Base-by-base conservation (phyloP, 2,329 filamentous ascomycete genomes). In the Zymoseptoria pseudotritici region DNA sequence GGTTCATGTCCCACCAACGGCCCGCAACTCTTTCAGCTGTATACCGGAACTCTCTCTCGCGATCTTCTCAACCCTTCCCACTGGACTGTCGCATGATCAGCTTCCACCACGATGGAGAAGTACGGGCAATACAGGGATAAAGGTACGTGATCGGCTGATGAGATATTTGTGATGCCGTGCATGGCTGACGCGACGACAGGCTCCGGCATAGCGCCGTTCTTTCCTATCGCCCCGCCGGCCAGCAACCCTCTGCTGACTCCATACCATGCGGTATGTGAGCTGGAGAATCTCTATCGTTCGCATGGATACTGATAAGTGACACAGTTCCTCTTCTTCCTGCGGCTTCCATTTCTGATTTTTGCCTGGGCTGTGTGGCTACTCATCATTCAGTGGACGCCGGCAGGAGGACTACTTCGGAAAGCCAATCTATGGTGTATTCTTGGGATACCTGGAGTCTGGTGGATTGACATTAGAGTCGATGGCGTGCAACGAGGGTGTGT, bases 381-480 rank as follows among this genome's bases (percentile, higher is more conserved):
- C 55, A 54, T 71, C 58, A 63, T 72, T 55, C 90, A 93, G 77
- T 89, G 87, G 82, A 83, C 96, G 13, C 91, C 91, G 0, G 80
- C 88, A 9, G 85, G 85, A 1, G 81, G 82, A 8, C 70, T 86
- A 36, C 77, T 86, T 51, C 91, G 91, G 70, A 97, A 97, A 77
- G 85, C 89, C 11, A 85, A 91, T 54, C 78, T 97, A 57, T 97
- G 94, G 93, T 83, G 86, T 62, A 83, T 97, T 65, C 83, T 99
- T 67, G 88, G 86, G 46, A 88, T 96, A 61, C 91, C 92, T 0
- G 93, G 94, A 26, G 90, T 99, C 60, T 97, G 92, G 91, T 97
- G 93, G 93, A 87, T 97, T 59, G 94, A 99, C 75, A 80, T 99
- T n/a, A 93, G 97, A 75, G 90, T 99, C 66, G 94, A 99, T 73